Evolutionary conservation across 305 asterid species (phyloP).

Genomic region (Salvia sclarea): DNA sequence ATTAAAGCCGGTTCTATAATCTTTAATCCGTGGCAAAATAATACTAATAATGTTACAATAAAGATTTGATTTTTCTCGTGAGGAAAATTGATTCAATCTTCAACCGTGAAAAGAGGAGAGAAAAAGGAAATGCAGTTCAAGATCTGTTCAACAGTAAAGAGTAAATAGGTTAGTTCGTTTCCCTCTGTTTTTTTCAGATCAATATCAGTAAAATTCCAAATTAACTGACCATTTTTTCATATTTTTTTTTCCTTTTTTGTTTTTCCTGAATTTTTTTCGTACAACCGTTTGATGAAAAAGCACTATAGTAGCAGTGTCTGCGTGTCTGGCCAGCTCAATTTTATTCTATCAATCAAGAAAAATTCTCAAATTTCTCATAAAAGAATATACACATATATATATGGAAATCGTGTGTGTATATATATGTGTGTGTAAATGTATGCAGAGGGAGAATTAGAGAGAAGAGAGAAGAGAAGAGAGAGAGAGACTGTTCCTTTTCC

Average conservation of each 20-base stretch:
- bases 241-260: neutral
- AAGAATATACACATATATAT: neutral
- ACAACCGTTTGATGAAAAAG: constrained; percentile 29
- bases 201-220: neutral
- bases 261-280: neutral
- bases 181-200: neutral
- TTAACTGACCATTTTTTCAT: neutral
- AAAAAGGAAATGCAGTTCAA: constrained; percentile 27
- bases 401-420: constrained; percentile 11
- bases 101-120: constrained; percentile 25
- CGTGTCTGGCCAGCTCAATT: constrained; percentile 32
- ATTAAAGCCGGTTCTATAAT: too few species aligned
- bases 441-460: constrained; percentile 22
- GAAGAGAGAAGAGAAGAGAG: constrained; percentile 11
- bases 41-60: neutral
- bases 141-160: constrained; percentile 33
- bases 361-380: constrained; percentile 4
- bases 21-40: neutral
- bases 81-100: constrained; percentile 22
- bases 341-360: constrained; percentile 11
- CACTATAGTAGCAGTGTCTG: constrained; percentile 16
- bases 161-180: constrained; percentile 23
- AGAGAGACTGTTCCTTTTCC: constrained; percentile 43
- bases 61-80: constrained; percentile 8
- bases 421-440: neutral